Evolutionary conservation across 2,329 filamentous ascomycete species (phyloP), one percentile per base, ranked within the genome.

Genomic region (Hypoxylon sp.): DNA sequence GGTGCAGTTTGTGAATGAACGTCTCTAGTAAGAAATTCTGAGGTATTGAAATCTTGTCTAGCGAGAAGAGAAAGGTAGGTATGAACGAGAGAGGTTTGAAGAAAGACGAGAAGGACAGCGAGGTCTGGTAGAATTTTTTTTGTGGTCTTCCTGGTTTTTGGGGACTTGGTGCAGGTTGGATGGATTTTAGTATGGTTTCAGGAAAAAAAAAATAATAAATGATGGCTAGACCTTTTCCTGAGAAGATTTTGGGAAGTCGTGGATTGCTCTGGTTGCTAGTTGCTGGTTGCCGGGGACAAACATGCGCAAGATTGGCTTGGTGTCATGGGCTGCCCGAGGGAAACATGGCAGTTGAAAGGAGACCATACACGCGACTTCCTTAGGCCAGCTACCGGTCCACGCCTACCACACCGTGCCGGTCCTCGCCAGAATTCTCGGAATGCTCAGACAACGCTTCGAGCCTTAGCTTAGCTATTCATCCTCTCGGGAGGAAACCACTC

Each of bases 291-390:
- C 18, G 31, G 31, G 15, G 24, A 50, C 58, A 60, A 60, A 57
- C 58, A 60, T 53, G 41, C 24, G 42, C 15, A n/a, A 45, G 38
- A 48, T 41, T 56, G 35, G 53, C 17, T 15, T 21, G 31, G 50
- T 48, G 26, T 29, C 46, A 47, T 18, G 38, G 29, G 37, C 23
- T 24, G 35, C 35, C 48, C 31, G 11, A 26, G 35, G 54, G 48
- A 51, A 57, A 43, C 54, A 43, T n/a, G 48, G 29, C 37, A 18
- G n/a, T 40, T 43, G 27, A 35, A 41, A 51, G 26, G 55, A 52
- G 38, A 48, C 45, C 48, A 40, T 58, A 58, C n/a, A n/a, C 54
- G 58, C 45, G 49, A 58, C 54, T 60, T 35, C 55, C 55, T 35
- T 43, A n/a, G 35, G 41, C 42, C 21, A 17, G 3, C 21, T 24